Percentiles rank a stretch among this genome's conserved stretches.
These are phyloP conservation scores for Phoma herbarum DNA, from an alignment of 2,329 filamentous ascomycete species.

Conservation along the genomic window DNA sequence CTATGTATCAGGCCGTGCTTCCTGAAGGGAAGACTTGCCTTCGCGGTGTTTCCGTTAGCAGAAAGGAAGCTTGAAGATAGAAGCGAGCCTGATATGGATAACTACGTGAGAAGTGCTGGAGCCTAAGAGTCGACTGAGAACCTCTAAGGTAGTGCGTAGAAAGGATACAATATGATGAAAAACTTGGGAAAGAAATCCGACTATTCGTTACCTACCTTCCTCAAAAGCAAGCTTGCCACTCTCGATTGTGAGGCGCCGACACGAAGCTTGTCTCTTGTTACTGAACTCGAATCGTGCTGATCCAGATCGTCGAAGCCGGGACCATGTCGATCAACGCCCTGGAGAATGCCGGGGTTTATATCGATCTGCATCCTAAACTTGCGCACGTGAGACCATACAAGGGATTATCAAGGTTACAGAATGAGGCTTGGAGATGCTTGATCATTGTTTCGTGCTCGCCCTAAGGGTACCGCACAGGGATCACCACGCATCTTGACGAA, in stretches of 20 bases:
- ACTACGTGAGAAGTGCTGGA: not conserved
- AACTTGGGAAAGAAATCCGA: too few species aligned
- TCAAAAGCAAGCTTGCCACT: not conserved
- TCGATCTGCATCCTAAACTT: not conserved
- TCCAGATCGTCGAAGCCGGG: slow-evolving; percentile 4
- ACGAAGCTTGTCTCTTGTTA: slow-evolving; percentile 7
- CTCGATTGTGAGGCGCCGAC: not conserved
- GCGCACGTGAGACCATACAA: not conserved
- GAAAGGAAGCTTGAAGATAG: not conserved
- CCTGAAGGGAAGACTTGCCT: not conserved
- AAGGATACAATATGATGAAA: not conserved
- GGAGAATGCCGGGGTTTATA: not conserved
- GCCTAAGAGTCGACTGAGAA: not conserved
- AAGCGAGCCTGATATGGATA: too few species aligned
- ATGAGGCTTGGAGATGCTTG: slow-evolving; percentile 10
- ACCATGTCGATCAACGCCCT: slow-evolving; percentile 5
- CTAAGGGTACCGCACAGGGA: not conserved
- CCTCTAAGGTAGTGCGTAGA: not conserved
- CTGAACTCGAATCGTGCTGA: slow-evolving; percentile 1
- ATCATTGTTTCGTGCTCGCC: not conserved
- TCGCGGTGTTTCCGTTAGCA: not conserved
- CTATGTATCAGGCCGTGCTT: not conserved
- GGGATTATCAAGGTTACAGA: not conserved
- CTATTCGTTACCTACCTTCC: too few species aligned
- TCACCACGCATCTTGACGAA: not conserved